Evolutionary conservation across 805 yeast species (phyloP).

Genomic region (Lipomyces kockii): DNA sequence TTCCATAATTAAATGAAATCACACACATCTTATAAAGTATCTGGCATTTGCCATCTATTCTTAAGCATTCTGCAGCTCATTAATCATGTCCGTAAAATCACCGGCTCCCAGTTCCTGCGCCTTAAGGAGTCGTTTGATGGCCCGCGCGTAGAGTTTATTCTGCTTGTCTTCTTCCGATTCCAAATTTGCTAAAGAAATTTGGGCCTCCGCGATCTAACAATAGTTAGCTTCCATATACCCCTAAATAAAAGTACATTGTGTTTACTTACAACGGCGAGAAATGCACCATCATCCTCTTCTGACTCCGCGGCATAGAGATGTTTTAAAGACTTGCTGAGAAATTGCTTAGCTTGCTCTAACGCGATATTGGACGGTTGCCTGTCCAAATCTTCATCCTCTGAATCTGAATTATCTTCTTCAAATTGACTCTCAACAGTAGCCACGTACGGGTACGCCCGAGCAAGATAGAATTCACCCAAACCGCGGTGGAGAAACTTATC

Average conservation of each 20-base stretch:
- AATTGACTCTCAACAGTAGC: conserved; percentile 42
- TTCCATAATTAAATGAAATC: not conserved
- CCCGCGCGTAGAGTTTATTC: conserved; percentile 65
- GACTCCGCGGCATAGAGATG: conserved; percentile 6
- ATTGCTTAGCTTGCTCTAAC: conserved; percentile 11
- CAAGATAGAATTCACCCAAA: conserved; percentile 44
- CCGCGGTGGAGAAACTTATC: conserved; percentile 28
- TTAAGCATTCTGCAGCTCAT: conserved; percentile 31
- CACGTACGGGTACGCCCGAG: conserved; percentile 41
- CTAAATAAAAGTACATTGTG: not conserved
- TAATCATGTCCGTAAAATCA: conserved; percentile 46
- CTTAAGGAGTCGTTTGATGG: conserved; percentile 66
- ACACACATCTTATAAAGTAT: not conserved
- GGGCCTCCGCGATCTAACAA: conserved; percentile 75
- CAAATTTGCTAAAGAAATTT: conserved; percentile 77
- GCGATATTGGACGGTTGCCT: conserved; percentile 11
- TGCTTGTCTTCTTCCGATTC: conserved; percentile 72
- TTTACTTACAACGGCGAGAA: conserved; percentile 20
- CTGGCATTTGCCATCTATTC: not conserved
- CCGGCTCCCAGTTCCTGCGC: conserved; percentile 64
- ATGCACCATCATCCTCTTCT: conserved; percentile 10
- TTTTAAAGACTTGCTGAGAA: conserved; percentile 16
- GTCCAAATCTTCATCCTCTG: conserved; percentile 23
- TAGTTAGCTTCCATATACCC: not conserved
- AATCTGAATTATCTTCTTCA: conserved; percentile 34